phyloP scores from a whole-genome alignment of 1,284 basidiomycete genomes.

The Microbotryomycetes sp. region DNA sequence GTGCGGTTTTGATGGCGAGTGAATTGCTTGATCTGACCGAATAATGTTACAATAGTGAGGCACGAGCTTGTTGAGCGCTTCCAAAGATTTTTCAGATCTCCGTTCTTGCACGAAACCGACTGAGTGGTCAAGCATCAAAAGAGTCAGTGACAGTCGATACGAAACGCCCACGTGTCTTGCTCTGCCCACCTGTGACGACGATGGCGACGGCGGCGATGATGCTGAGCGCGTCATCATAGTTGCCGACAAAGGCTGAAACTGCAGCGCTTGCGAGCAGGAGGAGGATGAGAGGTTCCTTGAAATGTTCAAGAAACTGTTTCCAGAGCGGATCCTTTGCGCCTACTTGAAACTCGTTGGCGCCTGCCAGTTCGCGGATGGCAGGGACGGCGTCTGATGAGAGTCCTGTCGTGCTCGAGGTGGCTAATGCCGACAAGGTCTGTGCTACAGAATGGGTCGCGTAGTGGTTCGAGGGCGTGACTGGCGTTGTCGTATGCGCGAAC shows the following conservation, averaged over 20 bases:
- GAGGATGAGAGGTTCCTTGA: constrained; percentile 89
- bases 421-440: constrained; percentile 18
- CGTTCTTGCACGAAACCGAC: constrained; percentile 95
- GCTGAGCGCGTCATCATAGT: constrained; percentile 86
- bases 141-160: neutral
- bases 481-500: constrained; percentile 26
- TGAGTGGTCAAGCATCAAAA: constrained; percentile 38
- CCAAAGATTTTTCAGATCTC: constrained; percentile 86
- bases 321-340: constrained; percentile 66
- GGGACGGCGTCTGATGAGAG: constrained; percentile 58
- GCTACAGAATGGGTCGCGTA: constrained; percentile 23
- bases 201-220: constrained; percentile 91
- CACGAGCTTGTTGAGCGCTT: constrained; percentile 91
- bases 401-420: constrained; percentile 44
- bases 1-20: constrained; percentile 37
- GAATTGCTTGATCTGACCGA: constrained; percentile 57
- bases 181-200: constrained; percentile 77
- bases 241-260: constrained; percentile 83
- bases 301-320: constrained; percentile 83
- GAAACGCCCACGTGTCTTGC: too few relatives aligned
- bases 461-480: constrained; percentile 25
- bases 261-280: constrained; percentile 78
- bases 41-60: constrained; percentile 91
- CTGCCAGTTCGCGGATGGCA: constrained; percentile 60
- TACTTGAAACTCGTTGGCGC: constrained; percentile 94